These are phyloP conservation scores for Boletus rufocinnamomeus DNA, from an alignment of 768 basidiomycete genomes.

Conservation along the genomic window DNA sequence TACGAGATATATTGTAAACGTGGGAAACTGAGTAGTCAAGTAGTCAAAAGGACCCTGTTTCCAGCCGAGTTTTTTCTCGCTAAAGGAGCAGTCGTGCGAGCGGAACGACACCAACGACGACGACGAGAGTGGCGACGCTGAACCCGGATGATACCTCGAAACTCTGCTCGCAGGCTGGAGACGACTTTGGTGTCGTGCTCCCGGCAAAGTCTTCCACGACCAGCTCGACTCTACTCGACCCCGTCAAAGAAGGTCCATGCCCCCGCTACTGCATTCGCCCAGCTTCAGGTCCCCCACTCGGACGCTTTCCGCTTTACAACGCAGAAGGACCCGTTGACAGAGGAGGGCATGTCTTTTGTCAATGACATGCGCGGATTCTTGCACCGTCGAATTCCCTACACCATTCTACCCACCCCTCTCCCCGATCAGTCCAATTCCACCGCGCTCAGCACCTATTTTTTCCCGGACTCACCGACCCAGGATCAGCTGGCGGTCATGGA, in stretches of 20 bases:
- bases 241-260: constrained; percentile 58
- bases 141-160: constrained; percentile 33
- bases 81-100: constrained; percentile 19
- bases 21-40: background rate
- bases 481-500: constrained; percentile 79
- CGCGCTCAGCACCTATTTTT: constrained; percentile 50
- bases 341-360: constrained; percentile 16
- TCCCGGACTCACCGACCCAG: constrained; percentile 62
- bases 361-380: constrained; percentile 55
- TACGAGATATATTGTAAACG: too few relatives aligned
- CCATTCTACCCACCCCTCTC: constrained; percentile 67
- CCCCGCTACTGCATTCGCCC: constrained; percentile 49
- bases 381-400: constrained; percentile 47
- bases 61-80: constrained; percentile 5
- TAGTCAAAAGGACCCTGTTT: background rate
- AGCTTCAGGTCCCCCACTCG: constrained; percentile 37
- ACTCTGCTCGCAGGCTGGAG: constrained; percentile 30
- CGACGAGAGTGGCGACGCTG: constrained; percentile 13
- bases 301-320: constrained; percentile 42
- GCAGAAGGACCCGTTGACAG: constrained; percentile 25
- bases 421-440: constrained; percentile 47
- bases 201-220: constrained; percentile 66
- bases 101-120: constrained; percentile 9
- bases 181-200: constrained; percentile 58
- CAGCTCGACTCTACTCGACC: constrained; percentile 69